A percentile compares a stretch with the other conserved stretches of the same genome.
Conservation (phyloP, 1,284 basidiomycete species). For the Cryptococcus sp. region DNA sequence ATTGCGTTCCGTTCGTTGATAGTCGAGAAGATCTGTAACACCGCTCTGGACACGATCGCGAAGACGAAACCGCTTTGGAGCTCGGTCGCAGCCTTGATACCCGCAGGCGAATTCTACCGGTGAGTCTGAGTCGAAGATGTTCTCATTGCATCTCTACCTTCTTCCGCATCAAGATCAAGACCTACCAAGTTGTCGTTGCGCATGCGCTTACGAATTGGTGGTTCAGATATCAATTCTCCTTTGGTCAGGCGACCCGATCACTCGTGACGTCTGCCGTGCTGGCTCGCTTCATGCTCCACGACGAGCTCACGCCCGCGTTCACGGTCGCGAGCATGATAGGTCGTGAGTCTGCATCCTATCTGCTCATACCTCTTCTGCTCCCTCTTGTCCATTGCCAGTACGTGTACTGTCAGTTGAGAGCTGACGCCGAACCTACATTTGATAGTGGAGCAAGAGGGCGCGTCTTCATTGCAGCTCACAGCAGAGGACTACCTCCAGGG, state of each 20-base stretch:
- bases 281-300: conserved; percentile 48
- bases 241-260: conserved; percentile 41
- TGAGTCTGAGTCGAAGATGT: too few relatives aligned
- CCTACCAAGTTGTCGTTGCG: not conserved
- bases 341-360: conserved; percentile 31
- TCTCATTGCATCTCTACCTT: not conserved
- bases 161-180: not conserved
- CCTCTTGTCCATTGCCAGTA: not conserved
- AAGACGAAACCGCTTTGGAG: conserved; percentile 38
- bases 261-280: conserved; percentile 47
- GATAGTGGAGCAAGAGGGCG: conserved; percentile 41
- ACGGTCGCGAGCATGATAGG: conserved; percentile 46
- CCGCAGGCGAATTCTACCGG: conserved; percentile 51
- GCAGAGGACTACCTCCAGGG: conserved; percentile 55
- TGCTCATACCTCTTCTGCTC: not conserved
- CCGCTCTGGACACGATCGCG: conserved; percentile 39
- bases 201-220: not conserved
- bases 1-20: not conserved
- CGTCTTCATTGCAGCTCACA: conserved; percentile 43
- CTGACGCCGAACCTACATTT: not conserved
- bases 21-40: conserved; percentile 43
- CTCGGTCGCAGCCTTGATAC: conserved; percentile 42
- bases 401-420: not conserved
- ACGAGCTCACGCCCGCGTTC: conserved; percentile 47
- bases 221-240: conserved; percentile 44